Evolutionary conservation across 2,329 filamentous ascomycete genomes (phyloP), one percentile per base, ranked within the genome.

Genomic region (Aspergillaceae sp.): DNA sequence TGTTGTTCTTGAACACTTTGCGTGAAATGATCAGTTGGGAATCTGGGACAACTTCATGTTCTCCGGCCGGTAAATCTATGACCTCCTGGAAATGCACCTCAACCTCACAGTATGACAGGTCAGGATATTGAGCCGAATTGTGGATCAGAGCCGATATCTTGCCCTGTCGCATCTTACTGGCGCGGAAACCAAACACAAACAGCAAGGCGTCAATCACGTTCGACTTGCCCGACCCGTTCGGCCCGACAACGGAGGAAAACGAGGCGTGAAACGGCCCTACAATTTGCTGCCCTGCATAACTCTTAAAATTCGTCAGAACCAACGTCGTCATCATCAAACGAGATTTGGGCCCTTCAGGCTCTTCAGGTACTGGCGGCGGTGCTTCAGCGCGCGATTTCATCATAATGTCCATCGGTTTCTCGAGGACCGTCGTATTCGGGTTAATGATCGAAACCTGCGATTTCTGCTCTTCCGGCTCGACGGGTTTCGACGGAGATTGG

Each of bases 111-210:
- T 84, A 83, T 41, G 94, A 87, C 19, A 98, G 71, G 57, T 96
- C 79, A 0, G 89, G 89, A 56, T 86, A 81, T 46, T 86, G 80
- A 0, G 89, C 90, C 8, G 92, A 97, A 65, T 97, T 98, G 71
- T 98, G 92, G 55, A 98, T 98, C 42, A 98, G 74, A 3, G 92
- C 92, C 1, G 92, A 98, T 41, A 98, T 89, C 71, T 98, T 98
- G 61, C 92, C 92, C 67, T 98, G 92, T 60, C 92, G 80, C 92
- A 98, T 98, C 71, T 98, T 98, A 75, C 91, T 97, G 37, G 92
- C 92, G 49, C 92, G 84, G 73, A 98, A 98, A 45, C 94, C 92
- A 63, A 98, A 98, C n/a, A 98, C 92, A 61, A 98, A 98, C 1
- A 98, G 79, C 29, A 98, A 74, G 2, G 92, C 96, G 68, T 98